Percentiles rank a stretch among this genome's conserved stretches.
Evolutionary conservation across 1,284 basidiomycete species (phyloP).

Genomic region (Cutaneotrichosporon arboriforme): DNA sequence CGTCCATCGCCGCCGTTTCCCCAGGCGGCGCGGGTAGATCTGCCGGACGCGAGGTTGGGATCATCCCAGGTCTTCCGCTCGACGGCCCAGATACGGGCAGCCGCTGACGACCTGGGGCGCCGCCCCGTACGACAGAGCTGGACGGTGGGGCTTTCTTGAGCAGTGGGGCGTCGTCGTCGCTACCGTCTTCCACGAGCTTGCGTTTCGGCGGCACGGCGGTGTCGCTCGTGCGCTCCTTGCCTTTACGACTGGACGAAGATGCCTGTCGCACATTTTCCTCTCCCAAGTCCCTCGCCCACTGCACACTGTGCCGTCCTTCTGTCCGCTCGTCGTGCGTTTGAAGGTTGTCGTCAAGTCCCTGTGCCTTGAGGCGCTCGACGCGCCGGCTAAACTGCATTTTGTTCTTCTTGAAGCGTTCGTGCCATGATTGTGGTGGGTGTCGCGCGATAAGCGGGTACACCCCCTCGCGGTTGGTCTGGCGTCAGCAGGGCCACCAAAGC

Average conservation of each 20-base stretch:
- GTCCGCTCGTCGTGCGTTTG: conserved; percentile 28
- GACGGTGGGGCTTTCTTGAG: no score
- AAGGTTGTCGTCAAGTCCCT: conserved; percentile 25
- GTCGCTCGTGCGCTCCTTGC: neutral
- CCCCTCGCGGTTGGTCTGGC: neutral
- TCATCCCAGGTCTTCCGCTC: no score
- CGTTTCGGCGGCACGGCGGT: neutral
- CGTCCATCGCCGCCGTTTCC: no score
- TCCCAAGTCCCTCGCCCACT: no score
- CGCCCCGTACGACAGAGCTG: no score
- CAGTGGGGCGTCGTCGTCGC: neutral
- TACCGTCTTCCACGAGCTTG: neutral
- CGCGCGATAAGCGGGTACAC: conserved; percentile 23
- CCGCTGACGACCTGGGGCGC: no score
- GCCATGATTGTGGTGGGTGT: conserved; percentile 42
- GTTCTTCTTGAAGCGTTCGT: conserved; percentile 42
- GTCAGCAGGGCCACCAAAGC: conserved; percentile 6
- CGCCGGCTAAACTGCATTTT: conserved; percentile 17
- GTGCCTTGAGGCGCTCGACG: conserved; percentile 13
- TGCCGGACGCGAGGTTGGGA: no score
- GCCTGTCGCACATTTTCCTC: conserved; percentile 4
- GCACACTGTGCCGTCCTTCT: no score
- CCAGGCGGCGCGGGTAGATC: no score
- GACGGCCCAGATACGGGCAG: no score
- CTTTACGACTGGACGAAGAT: neutral